phyloP scores from a whole-genome alignment of 495 filamentous ascomycete genomes.

The Xylaria acuta region DNA sequence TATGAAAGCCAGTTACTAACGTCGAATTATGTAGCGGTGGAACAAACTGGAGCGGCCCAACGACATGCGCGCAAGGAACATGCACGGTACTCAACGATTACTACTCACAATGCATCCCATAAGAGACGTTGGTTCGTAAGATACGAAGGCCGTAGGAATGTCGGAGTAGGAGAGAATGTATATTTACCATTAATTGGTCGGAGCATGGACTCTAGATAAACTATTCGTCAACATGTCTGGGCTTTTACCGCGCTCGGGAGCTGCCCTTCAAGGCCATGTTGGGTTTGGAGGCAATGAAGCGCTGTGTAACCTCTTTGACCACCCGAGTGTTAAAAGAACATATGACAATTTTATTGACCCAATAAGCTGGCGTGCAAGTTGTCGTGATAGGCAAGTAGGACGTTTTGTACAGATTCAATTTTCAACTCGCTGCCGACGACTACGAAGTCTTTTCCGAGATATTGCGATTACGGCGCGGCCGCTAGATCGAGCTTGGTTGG shows the following conservation, averaged over 20 bases:
- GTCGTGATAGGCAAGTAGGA: neutral
- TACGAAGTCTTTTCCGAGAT: neutral
- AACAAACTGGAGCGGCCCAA: neutral
- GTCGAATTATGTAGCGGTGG: neutral
- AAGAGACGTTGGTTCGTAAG: neutral
- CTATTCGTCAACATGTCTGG: neutral
- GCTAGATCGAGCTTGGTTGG: neutral
- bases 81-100: slow-evolving; percentile 28
- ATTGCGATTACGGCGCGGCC: neutral
- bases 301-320: neutral
- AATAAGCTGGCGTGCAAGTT: neutral
- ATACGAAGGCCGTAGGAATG: neutral
- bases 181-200: neutral
- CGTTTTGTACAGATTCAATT: neutral
- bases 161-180: neutral
- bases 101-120: slow-evolving; percentile 3
- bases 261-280: neutral
- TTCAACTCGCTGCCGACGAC: neutral
- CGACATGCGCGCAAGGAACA: slow-evolving; percentile 18
- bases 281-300: neutral
- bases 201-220: neutral
- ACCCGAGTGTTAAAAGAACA: neutral
- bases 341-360: neutral
- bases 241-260: neutral
- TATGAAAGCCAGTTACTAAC: neutral